These are phyloP conservation scores for Gossypium schwendimanii DNA, from an alignment of 441 rosid species.

Conservation along the genomic window DNA sequence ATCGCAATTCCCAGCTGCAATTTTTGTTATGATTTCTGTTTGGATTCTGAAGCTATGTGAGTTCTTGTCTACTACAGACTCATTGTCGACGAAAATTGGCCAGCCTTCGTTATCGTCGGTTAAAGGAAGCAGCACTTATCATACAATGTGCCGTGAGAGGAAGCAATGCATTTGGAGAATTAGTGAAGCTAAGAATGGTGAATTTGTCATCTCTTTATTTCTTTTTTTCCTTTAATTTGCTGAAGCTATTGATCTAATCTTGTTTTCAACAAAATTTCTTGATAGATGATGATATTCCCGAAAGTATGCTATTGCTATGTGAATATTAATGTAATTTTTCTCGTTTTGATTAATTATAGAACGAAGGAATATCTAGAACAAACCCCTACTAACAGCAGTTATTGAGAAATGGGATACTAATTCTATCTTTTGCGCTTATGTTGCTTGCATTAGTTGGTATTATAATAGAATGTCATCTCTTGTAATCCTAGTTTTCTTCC, in stretches of 20 bases:
- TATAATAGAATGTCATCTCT: neutral
- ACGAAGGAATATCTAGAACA: neutral
- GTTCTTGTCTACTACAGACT: slow-evolving; percentile 46
- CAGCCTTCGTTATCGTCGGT: slow-evolving; percentile 32
- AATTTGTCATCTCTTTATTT: slow-evolving; percentile 11
- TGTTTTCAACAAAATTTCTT: neutral
- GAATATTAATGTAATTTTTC: neutral
- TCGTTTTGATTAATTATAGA: neutral
- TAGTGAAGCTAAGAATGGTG: slow-evolving; percentile 73
- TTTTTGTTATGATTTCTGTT: neutral
- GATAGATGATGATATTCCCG: neutral
- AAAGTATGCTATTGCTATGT: neutral
- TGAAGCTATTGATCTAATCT: neutral
- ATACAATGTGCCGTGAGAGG: slow-evolving; percentile 77
- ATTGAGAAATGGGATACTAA: neutral
- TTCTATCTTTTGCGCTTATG: neutral
- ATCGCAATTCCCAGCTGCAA: neutral
- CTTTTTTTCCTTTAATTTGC: slow-evolving; percentile 2
- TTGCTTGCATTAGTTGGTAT: slow-evolving; percentile 17
- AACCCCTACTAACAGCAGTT: neutral
- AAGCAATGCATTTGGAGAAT: slow-evolving; percentile 58
- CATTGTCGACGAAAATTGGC: slow-evolving; percentile 51
- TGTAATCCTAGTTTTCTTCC: neutral
- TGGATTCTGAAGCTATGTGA: neutral
- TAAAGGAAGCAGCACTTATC: slow-evolving; percentile 55